Evolutionary conservation across 139 green algal species (phyloP).

Genomic region (Asterochloris erici): DNA sequence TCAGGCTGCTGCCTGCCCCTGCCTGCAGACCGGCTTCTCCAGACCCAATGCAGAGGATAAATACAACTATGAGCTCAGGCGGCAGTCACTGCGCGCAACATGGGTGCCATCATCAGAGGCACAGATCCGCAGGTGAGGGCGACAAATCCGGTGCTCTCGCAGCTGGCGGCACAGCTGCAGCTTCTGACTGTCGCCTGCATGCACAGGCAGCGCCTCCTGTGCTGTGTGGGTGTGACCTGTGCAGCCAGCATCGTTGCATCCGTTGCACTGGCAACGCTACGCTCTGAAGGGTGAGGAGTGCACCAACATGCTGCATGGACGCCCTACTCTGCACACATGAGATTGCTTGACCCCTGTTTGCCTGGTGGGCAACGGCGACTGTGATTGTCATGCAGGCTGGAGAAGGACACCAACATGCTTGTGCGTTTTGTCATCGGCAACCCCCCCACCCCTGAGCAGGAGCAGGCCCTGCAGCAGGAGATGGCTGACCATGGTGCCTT

Average conservation of each 20-base stretch:
- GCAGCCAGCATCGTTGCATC: no score
- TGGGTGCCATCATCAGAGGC: slow-evolving; percentile 45
- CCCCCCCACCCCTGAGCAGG: slow-evolving; percentile 1
- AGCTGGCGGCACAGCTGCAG: background rate
- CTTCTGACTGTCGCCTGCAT: background rate
- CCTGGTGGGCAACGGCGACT: background rate
- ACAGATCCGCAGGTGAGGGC: no score
- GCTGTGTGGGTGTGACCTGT: no score
- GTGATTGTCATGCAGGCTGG: slow-evolving; percentile 17
- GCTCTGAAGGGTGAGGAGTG: background rate
- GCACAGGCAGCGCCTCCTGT: no score
- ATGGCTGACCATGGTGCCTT: slow-evolving; percentile 44
- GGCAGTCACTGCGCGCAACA: slow-evolving; percentile 38
- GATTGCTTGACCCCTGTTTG: background rate
- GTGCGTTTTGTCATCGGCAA: slow-evolving; percentile 62
- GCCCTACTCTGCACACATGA: background rate
- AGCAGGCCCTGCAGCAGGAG: slow-evolving; percentile 38
- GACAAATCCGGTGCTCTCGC: background rate
- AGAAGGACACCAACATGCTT: slow-evolving; percentile 40
- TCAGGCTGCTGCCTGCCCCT: background rate
- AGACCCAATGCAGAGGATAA: background rate
- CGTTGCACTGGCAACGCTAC: background rate
- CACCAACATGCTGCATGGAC: background rate
- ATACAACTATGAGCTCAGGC: slow-evolving; percentile 26
- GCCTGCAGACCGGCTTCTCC: slow-evolving; percentile 45